Percentiles rank a stretch among this genome's conserved stretches.
Evolutionary conservation across 441 rosid genomes (phyloP).

Genomic region (Adansonia rubrostipa): DNA sequence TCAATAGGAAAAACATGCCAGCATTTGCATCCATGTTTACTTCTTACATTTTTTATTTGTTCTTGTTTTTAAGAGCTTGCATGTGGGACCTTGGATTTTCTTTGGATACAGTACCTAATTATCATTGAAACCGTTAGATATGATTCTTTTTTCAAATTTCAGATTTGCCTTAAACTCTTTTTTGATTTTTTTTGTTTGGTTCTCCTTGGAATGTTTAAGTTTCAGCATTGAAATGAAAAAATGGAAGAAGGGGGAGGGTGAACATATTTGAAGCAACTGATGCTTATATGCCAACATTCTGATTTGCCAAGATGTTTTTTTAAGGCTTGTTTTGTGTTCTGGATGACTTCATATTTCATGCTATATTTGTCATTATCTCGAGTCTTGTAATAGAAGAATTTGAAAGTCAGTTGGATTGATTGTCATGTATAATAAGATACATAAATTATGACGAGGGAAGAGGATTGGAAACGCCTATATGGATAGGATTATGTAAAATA

Average conservation of each 20-base stretch:
- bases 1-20: not conserved
- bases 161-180: not conserved
- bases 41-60: not conserved
- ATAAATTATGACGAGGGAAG: not conserved
- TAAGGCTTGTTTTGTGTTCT: not conserved
- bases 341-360: not conserved
- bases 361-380: not conserved
- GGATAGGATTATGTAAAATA: not conserved
- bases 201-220: not conserved
- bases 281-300: not conserved
- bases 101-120: not conserved
- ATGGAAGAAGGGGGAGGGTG: not conserved
- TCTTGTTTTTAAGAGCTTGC: not conserved
- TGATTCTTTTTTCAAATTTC: too few relatives aligned
- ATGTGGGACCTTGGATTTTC: not conserved
- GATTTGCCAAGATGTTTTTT: not conserved
- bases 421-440: not conserved
- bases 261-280: not conserved
- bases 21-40: not conserved
- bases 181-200: not conserved
- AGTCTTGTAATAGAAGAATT: not conserved
- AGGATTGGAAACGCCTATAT: not conserved
- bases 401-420: not conserved
- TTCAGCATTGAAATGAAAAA: slow-evolving; percentile 4
- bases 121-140: not conserved